Evolutionary conservation across 306 rosid genomes (phyloP), one percentile per base, ranked within the genome.

Genomic region (Cucumis cinereus): DNA sequence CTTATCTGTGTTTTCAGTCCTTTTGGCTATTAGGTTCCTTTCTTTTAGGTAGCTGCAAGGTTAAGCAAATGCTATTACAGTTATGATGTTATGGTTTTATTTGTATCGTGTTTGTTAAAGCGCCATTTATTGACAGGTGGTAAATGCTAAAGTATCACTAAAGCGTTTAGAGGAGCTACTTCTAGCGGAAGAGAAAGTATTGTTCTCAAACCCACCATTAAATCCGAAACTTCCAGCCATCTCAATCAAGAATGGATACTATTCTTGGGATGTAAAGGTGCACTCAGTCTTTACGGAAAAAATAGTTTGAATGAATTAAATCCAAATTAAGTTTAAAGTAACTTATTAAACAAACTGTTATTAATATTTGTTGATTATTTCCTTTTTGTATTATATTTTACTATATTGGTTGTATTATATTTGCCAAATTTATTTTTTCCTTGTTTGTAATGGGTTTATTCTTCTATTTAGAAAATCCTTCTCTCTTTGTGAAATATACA

Each of bases 251-350:
- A 74, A 93, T 77, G 98, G 98, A 5, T 68, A 74, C 81, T 93
- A 89, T 81, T 90, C 96, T 19, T 93, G 98, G 96, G 90, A 93
- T 78, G 45, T 83, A 47, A 83, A 88, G 96, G 96, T 93, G 77
- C 53, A 28, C 24, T 40, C 73, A 16, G 41, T 28, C 22, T 47
- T 73, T 47, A 23, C 13, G 9, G 26, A 10, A 33, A 35, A 63
- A 35, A 63, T 35, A 35, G 45, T 59, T 59, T 59, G n/a, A 26
- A 60, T 13, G 38, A 13, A 60, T 24, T 60, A 30, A 26, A 26
- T 60, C 38, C 10, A 2, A 59, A 28, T 60, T 60, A 4, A 54
- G 24, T n/a, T 2, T n/a, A 54, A 60, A 26, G 38, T 14, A 60
- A 60, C n/a, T 9, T 14, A 28, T 13, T 60, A 60, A 28, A 60